A percentile compares a stretch with the other conserved stretches of the same genome.
Conservation (phyloP, 2,329 filamentous ascomycete species). For the Aspergillus texensis region DNA sequence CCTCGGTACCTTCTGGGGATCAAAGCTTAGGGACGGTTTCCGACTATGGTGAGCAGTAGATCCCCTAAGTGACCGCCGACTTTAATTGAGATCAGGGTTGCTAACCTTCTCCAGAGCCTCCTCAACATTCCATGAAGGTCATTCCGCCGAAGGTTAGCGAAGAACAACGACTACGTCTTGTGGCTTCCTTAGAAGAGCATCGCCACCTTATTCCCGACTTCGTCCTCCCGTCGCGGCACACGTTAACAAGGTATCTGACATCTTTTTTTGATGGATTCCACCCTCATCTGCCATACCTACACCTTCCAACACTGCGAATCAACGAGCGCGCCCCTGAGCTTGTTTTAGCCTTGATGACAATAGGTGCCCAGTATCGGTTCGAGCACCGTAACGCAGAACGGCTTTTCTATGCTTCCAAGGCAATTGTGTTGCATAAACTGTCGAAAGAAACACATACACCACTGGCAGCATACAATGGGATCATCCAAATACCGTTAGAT, state of each 20-base stretch:
- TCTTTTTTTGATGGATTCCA: constrained; percentile 71
- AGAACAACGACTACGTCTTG: constrained; percentile 33
- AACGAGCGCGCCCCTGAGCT: constrained; percentile 69
- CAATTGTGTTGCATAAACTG: constrained; percentile 66
- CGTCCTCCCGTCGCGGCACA: constrained; percentile 69
- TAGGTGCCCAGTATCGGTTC: constrained; percentile 56
- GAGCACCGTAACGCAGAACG: constrained; percentile 42
- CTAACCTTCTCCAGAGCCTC: constrained; percentile 25
- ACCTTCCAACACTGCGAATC: constrained; percentile 67
- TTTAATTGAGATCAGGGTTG: not conserved
- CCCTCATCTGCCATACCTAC: constrained; percentile 64
- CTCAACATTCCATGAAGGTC: constrained; percentile 25
- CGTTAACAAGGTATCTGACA: constrained; percentile 68
- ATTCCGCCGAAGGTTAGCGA: constrained; percentile 32
- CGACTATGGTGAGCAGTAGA: constrained; percentile 29
- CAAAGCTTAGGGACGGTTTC: constrained; percentile 36
- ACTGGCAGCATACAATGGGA: constrained; percentile 16
- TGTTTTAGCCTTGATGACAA: constrained; percentile 67
- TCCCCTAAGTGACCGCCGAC: not conserved
- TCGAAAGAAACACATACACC: constrained; percentile 25
- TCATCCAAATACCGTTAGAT: constrained; percentile 25
- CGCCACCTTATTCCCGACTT: constrained; percentile 50
- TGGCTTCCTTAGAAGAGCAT: constrained; percentile 33
- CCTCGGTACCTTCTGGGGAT: constrained; percentile 34
- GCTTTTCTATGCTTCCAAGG: constrained; percentile 58